A percentile compares a stretch with the other conserved stretches of the same genome.
phyloP scores from a whole-genome alignment of 371 early-diverging fungal genomes.

The Enterospora canceri region DNA sequence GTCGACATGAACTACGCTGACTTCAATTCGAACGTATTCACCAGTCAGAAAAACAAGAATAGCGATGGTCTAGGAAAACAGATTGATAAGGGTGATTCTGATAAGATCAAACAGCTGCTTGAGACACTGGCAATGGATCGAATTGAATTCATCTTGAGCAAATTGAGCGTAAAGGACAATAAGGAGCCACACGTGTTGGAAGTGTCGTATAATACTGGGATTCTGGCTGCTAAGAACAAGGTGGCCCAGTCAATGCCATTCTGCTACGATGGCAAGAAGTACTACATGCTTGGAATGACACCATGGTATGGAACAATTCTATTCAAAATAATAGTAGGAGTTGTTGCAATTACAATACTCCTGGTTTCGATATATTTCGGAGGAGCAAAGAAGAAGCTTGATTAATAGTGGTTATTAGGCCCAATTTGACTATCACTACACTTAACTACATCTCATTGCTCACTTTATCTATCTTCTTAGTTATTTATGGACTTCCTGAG shows the following conservation, averaged over 20 bases:
- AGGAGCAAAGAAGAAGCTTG: neutral
- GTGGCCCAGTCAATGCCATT: neutral
- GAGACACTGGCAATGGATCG: neutral
- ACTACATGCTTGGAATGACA: neutral
- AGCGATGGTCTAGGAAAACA: no score
- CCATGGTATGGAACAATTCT: no score
- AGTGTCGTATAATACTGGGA: neutral
- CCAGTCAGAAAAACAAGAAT: no score
- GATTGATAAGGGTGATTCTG: no score
- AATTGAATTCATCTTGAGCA: neutral
- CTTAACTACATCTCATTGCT: neutral
- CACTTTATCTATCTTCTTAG: neutral
- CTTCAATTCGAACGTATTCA: no score
- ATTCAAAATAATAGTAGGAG: no score
- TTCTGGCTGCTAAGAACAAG: neutral
- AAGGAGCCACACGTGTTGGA: neutral
- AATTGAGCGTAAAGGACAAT: neutral
- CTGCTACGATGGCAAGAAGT: neutral
- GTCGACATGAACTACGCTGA: no score
- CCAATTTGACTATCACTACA: neutral
- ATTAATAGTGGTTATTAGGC: neutral
- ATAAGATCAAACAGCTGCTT: neutral
- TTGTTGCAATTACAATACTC: no score
- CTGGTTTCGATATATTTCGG: neutral
- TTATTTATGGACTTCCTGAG: neutral